Conservation (phyloP, 2,329 filamentous ascomycete genomes). For the Fusarium paranaense region DNA sequence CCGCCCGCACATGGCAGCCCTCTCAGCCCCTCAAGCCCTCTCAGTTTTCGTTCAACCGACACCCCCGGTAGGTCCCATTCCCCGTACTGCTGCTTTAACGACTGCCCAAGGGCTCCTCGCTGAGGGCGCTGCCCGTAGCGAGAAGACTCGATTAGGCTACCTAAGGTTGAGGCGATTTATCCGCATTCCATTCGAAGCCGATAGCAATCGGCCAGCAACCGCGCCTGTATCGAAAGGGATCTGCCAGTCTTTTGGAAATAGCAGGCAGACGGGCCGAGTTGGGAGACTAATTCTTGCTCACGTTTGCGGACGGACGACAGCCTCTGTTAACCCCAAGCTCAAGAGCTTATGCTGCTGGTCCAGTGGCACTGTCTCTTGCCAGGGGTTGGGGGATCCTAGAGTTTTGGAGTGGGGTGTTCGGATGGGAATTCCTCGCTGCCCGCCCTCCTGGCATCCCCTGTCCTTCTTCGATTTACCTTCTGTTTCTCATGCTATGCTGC, state of each 20-base stretch:
- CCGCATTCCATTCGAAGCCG: slow-evolving; percentile 27
- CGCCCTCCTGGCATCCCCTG: slow-evolving; percentile 7
- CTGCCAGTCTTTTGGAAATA: not conserved
- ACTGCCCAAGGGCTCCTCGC: slow-evolving; percentile 31
- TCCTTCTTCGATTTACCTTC: slow-evolving; percentile 10
- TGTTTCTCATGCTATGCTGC: slow-evolving; percentile 30
- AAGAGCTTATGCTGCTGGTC: not conserved
- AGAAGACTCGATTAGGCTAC: slow-evolving; percentile 14
- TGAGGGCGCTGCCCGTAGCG: slow-evolving; percentile 43
- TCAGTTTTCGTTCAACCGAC: slow-evolving; percentile 26
- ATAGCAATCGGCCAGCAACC: not conserved
- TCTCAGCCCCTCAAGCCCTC: slow-evolving; percentile 16
- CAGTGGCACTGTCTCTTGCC: not conserved
- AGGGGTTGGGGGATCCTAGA: slow-evolving; percentile 25
- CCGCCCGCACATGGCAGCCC: slow-evolving; percentile 36
- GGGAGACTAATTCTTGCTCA: not conserved
- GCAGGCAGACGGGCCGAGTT: not conserved
- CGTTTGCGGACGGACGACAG: not conserved
- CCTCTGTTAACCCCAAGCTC: not conserved
- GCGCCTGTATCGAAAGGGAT: not conserved
- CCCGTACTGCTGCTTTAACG: slow-evolving; percentile 22
- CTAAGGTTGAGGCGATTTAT: slow-evolving; percentile 32
- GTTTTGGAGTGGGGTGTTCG: slow-evolving; percentile 21
- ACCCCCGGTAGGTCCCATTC: slow-evolving; percentile 20
- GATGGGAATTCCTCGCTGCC: slow-evolving; percentile 3